Evolutionary conservation across 495 filamentous ascomycete genomes (phyloP), one percentile per base, ranked within the genome.

Genomic region (Annulohypoxylon maeteangense): DNA sequence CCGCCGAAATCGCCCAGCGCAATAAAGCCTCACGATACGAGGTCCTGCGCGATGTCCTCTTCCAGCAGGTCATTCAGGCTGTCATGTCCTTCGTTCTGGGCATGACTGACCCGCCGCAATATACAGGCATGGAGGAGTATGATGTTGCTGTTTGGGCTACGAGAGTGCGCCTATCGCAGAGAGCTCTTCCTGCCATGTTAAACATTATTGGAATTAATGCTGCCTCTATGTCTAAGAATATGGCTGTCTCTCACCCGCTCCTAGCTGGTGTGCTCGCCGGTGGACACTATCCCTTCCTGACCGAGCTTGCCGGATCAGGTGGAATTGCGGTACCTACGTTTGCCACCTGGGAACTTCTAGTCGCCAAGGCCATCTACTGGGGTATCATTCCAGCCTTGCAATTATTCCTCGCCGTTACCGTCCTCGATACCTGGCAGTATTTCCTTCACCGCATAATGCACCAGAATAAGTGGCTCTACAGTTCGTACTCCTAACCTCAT

Each of bases 361-460:
- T 88, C 29, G 95, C 92, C 8, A 88, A 89, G 71, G 84, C 86
- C 47, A 86, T 96, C 67, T 97, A 97, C 83, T 92, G 90, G 87
- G 81, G 89, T 60, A 77, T 92, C 23, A 83, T 97, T 47, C 95
- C 95, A 1, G 83, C 82, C 14, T 56, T 93, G 45, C 93, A 97
- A 78, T 88, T 97, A 73, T 79, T 86, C 65, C 60, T 91, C 32
- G 95, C 89, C 34, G 86, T 94, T 69, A 81, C 85, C 64, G 79
- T 92, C 65, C 85, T 97, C 65, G 95, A 99, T 82, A 96, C 93
- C 34, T 97, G 94, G 93, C 93, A 99, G 74, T 99, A 99, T 83
- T 97, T 97, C 81, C 85, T 91, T 76, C 95, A 99, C 82, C 91
- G 95, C 25, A 88, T 88, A 40, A 97, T 98, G 93, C 95, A 99